Conservation (phyloP, 2,329 filamentous ascomycete species). For the Diaporthe vaccinii region DNA sequence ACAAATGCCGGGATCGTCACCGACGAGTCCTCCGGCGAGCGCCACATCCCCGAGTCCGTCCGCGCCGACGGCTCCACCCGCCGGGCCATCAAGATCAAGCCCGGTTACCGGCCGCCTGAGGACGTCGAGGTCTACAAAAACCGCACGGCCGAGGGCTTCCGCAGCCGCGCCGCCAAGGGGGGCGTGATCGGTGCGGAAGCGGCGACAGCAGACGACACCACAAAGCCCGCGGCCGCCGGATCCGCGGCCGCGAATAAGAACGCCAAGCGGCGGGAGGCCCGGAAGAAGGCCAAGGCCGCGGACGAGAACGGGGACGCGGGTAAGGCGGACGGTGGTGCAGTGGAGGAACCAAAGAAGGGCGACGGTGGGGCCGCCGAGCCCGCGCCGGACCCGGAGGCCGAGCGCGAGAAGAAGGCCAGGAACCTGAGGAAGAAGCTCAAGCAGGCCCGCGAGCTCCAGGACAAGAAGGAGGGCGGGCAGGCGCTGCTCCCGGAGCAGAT, state of each 20-base stretch:
- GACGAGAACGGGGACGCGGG: neutral
- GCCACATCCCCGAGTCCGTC: slow-evolving; percentile 88
- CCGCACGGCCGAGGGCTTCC: slow-evolving; percentile 86
- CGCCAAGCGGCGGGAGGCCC: slow-evolving; percentile 77
- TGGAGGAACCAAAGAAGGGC: slow-evolving; percentile 46
- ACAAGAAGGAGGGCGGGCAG: slow-evolving; percentile 91
- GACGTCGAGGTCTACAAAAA: slow-evolving; percentile 98
- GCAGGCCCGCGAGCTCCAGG: slow-evolving; percentile 90
- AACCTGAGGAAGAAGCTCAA: slow-evolving; percentile 95
- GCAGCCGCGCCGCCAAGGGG: slow-evolving; percentile 66
- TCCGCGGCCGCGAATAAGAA: slow-evolving; percentile 82
- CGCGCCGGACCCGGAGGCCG: slow-evolving; percentile 75
- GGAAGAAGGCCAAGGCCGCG: slow-evolving; percentile 66
- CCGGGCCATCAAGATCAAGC: slow-evolving; percentile 93
- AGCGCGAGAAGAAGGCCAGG: slow-evolving; percentile 92
- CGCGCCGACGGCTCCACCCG: slow-evolving; percentile 92
- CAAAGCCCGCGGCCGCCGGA: slow-evolving; percentile 43
- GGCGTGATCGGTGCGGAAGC: slow-evolving; percentile 51
- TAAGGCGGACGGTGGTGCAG: slow-evolving; percentile 68
- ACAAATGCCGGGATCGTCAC: slow-evolving; percentile 82
- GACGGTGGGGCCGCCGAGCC: slow-evolving; percentile 38
- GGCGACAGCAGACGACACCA: slow-evolving; percentile 46
- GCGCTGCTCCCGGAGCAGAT: slow-evolving; percentile 92
- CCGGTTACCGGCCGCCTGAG: slow-evolving; percentile 93
- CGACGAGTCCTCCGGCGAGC: slow-evolving; percentile 80